Percentiles rank a stretch among this genome's conserved stretches.
Evolutionary conservation across 768 basidiomycete species (phyloP).

Genomic region (Tremella mesenterica): DNA sequence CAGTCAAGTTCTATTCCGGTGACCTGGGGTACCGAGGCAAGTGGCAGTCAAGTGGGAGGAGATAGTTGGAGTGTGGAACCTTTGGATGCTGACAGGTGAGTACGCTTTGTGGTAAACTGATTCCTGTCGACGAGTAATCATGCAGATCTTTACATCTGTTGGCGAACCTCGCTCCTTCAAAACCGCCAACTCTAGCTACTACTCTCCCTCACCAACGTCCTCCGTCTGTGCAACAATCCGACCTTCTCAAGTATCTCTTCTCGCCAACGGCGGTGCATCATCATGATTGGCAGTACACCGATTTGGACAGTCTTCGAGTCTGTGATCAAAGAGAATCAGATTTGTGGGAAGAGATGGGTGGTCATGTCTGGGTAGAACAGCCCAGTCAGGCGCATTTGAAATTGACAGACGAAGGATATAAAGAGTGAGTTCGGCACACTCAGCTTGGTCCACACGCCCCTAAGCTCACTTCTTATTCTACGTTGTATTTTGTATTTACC

Average conservation of each 20-base stretch:
- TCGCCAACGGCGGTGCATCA: conserved; percentile 28
- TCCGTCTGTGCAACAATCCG: conserved; percentile 9
- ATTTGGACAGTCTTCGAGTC: conserved; percentile 19
- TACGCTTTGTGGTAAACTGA: neutral
- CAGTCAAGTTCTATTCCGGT: neutral
- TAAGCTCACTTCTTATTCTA: conserved; percentile 11
- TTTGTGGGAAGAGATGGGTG: conserved; percentile 30
- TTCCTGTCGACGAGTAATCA: neutral
- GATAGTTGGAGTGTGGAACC: neutral
- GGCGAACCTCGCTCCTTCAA: neutral
- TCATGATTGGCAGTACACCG: conserved; percentile 31
- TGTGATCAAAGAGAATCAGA: conserved; percentile 19
- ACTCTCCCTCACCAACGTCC: neutral
- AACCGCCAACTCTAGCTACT: neutral
- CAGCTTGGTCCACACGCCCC: too few relatives aligned
- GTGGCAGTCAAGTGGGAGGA: neutral
- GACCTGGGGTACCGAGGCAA: neutral
- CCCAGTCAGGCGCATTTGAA: conserved; percentile 58
- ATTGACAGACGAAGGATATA: conserved; percentile 64
- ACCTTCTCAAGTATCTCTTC: conserved; percentile 41
- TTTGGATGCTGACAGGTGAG: neutral
- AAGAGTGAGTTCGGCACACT: conserved; percentile 79
- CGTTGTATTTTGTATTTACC: conserved; percentile 10
- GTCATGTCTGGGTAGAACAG: conserved; percentile 22
- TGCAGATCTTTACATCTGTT: neutral